Conservation (phyloP, 495 filamentous ascomycete genomes). For the Hypoxylon crocopeplum region DNA sequence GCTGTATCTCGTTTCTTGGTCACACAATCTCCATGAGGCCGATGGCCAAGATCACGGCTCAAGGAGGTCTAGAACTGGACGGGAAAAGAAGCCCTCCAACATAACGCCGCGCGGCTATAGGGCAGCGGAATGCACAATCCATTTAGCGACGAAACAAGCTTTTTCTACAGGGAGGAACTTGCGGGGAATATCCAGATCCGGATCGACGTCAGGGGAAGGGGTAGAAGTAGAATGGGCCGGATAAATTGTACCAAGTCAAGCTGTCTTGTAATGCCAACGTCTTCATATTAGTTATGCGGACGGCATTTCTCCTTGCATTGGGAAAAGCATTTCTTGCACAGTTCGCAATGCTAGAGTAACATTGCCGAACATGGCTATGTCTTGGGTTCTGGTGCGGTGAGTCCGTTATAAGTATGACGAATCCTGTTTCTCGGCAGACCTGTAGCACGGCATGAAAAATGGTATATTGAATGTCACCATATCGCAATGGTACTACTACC, state of each 20-base stretch:
- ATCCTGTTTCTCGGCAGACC: slow-evolving; percentile 14
- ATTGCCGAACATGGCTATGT: slow-evolving; percentile 22
- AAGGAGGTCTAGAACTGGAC: slow-evolving; percentile 22
- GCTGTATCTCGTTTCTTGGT: slow-evolving; percentile 1
- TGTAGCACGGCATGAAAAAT: slow-evolving; percentile 4
- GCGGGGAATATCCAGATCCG: slow-evolving; percentile 31
- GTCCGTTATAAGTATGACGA: slow-evolving; percentile 16
- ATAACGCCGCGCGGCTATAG: slow-evolving; percentile 33
- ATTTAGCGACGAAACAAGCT: slow-evolving; percentile 19
- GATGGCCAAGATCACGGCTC: slow-evolving; percentile 11
- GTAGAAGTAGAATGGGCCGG: slow-evolving; percentile 20
- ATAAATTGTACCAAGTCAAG: slow-evolving; percentile 15
- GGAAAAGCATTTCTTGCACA: background rate
- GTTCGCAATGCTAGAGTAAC: slow-evolving; percentile 10
- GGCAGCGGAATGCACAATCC: slow-evolving; percentile 1
- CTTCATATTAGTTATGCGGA: slow-evolving; percentile 16
- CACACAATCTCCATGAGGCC: slow-evolving; percentile 23
- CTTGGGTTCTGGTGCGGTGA: background rate
- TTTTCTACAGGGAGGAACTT: slow-evolving; percentile 14
- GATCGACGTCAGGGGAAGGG: slow-evolving; percentile 26
- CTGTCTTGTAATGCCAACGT: slow-evolving; percentile 8
- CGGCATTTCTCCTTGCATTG: slow-evolving; percentile 23
- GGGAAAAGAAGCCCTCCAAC: slow-evolving; percentile 14
- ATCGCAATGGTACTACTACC: background rate
- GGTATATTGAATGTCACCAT: slow-evolving; percentile 17